These are phyloP conservation scores for Perkinsus marinus DNA, from an alignment of 169 alveolate genomes.

Conservation along the genomic window DNA sequence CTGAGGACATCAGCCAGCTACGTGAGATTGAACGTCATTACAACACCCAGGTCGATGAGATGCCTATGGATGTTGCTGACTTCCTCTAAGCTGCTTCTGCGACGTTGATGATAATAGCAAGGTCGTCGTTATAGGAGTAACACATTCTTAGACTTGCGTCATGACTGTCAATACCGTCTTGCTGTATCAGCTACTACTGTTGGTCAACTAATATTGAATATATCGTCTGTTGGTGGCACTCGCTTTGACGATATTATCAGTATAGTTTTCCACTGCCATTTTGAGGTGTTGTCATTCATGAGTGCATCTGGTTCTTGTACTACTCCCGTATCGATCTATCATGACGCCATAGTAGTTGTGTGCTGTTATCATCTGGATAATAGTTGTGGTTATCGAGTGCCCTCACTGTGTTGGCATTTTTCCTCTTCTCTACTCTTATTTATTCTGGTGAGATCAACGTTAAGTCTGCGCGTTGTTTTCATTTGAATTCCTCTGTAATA, in stretches of 20 bases:
- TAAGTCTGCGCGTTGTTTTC: not conserved
- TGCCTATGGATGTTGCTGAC: conserved; percentile 88
- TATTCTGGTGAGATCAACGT: not conserved
- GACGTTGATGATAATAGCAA: not conserved
- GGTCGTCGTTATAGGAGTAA: too few relatives aligned
- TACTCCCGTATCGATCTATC: not conserved
- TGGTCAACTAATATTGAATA: too few relatives aligned
- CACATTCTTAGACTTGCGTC: not conserved
- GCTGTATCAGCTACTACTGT: not conserved
- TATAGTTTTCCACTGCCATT: not conserved
- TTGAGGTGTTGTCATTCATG: too few relatives aligned
- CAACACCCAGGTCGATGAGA: conserved; percentile 95
- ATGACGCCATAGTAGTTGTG: not conserved
- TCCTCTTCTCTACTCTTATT: not conserved
- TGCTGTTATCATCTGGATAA: not conserved
- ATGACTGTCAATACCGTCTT: not conserved
- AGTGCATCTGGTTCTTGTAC: not conserved
- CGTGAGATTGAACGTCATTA: conserved; percentile 91
- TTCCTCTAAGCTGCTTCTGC: conserved; percentile 19
- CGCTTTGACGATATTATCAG: not conserved
- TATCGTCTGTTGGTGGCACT: not conserved
- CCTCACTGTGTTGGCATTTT: not conserved
- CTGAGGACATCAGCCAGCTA: conserved; percentile 78
- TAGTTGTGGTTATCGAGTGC: not conserved
- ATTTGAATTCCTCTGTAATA: not conserved